Base-by-base conservation (phyloP, 2,329 filamentous ascomycete genomes). In the Talaromyces sp. region DNA sequence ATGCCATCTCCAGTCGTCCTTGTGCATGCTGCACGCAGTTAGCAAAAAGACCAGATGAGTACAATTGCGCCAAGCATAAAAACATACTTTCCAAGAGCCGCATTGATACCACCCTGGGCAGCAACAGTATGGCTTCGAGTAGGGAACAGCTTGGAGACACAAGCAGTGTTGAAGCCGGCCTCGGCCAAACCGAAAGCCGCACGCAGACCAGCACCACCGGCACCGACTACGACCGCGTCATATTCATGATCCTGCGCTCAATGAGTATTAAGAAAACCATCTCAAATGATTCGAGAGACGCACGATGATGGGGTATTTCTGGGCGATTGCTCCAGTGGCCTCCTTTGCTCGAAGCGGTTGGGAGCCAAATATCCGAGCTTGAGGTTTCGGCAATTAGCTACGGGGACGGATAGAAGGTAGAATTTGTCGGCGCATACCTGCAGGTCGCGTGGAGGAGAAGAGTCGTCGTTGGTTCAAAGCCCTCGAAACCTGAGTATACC, bases 1-100 rank as follows among this genome's bases (percentile, higher is more conserved):
- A 81, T 97, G 93, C 93, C 93, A 97, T 83, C 92, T 88, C 93
- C 93, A 97, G 81, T 97, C 92, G 73, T 97, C 93, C 82, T 93
- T 86, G 84, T 96, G 92, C 93, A 97, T 97, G 82, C 96, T 96
- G 49, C 31, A 51, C 14, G 10, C n/a, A 46, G 19, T 59, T 59
- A 35, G 49, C 21, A 60, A 59, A 50, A 17, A 24, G 17, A 31
- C 26, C 17, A 50, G 50, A 49, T 4, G n/a, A 14, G 14, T 8
- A 55, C 24, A 17, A 43, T 17, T 17, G 1, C 21, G 24, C 3
- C 17, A 21, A 17, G 38, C 49, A 24, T 26, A 6, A 56, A 19
- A 11, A 74, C 73, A 46, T 72, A 76, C 73, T 77, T 77, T 71
- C 75, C 75, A 64, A 77, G 72, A 53, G 75, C 75, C 62, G 75